A percentile compares a stretch with the other conserved stretches of the same genome.
phyloP scores from a whole-genome alignment of 495 filamentous ascomycete genomes.

The Viridothelium virens region DNA sequence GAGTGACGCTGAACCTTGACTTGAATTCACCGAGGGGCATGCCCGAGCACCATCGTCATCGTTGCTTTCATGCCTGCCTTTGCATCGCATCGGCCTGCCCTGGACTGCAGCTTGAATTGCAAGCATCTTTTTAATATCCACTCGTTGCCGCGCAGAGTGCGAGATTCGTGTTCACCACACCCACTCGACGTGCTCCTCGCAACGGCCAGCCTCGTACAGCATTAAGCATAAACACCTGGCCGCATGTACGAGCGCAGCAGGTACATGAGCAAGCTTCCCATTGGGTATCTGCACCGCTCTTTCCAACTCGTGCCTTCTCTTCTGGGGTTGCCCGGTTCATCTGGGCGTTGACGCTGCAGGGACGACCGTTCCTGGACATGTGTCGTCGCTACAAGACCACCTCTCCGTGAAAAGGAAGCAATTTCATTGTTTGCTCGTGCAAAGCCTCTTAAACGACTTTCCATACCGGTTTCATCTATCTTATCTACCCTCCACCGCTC shows the following conservation, averaged over 20 bases:
- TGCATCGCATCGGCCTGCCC: slow-evolving; percentile 2
- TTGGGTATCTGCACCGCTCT: neutral
- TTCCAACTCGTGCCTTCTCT: neutral
- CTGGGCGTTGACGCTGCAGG: slow-evolving; percentile 6
- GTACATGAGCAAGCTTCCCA: neutral
- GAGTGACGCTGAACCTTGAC: neutral
- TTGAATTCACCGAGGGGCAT: slow-evolving; percentile 12
- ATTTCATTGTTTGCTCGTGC: slow-evolving; percentile 12
- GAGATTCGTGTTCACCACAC: neutral
- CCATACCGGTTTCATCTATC: neutral
- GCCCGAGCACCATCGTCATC: slow-evolving; percentile 7
- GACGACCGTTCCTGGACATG: neutral
- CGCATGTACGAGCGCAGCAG: slow-evolving; percentile 6
- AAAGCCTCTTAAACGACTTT: neutral
- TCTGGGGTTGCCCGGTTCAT: neutral
- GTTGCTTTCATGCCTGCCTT: slow-evolving; percentile 2
- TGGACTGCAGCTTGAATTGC: slow-evolving; percentile 11
- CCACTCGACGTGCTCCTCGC: slow-evolving; percentile 2
- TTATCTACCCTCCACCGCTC: neutral
- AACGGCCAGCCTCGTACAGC: slow-evolving; percentile 9
- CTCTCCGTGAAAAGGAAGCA: neutral
- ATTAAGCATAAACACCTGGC: slow-evolving; percentile 5
- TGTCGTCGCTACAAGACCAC: neutral
- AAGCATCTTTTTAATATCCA: slow-evolving; percentile 11
- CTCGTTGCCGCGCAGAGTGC: neutral